These are phyloP conservation scores for Aspergillus sp. DNA, from an alignment of 2,329 filamentous ascomycete genomes.

Conservation along the genomic window DNA sequence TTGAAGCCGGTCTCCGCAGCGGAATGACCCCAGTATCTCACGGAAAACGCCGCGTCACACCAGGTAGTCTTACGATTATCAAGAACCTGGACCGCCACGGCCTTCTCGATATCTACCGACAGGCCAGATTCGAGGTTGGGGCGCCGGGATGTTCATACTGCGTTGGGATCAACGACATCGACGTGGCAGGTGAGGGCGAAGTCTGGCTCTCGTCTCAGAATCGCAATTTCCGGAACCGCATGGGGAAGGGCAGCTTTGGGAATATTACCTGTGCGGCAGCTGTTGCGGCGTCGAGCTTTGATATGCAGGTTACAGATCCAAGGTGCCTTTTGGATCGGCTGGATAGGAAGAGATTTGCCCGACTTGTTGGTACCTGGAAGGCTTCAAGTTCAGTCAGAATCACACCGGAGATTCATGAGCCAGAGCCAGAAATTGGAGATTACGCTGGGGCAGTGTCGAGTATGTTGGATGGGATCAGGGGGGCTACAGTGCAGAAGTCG, in stretches of 20 bases:
- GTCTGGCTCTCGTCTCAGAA: not conserved
- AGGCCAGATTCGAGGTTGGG: not conserved
- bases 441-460: too few relatives aligned
- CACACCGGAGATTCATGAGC: too few relatives aligned
- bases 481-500: too few relatives aligned
- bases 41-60: not conserved
- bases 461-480: too few relatives aligned
- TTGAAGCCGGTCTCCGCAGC: not conserved
- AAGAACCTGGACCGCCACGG: not conserved
- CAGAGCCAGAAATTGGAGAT: too few relatives aligned
- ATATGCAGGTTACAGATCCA: too few relatives aligned
- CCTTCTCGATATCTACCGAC: not conserved
- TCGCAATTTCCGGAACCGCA: conserved; percentile 1
- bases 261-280: too few relatives aligned
- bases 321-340: too few relatives aligned
- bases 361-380: too few relatives aligned
- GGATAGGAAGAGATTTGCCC: too few relatives aligned
- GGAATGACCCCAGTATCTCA: not conserved
- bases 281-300: too few relatives aligned
- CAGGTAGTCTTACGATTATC: not conserved
- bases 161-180: not conserved
- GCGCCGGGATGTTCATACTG: not conserved
- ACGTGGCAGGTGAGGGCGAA: not conserved
- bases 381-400: too few relatives aligned
- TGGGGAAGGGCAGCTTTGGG: not conserved